Base-by-base conservation (phyloP, 768 basidiomycete species). In the Tulasnella sp. region DNA sequence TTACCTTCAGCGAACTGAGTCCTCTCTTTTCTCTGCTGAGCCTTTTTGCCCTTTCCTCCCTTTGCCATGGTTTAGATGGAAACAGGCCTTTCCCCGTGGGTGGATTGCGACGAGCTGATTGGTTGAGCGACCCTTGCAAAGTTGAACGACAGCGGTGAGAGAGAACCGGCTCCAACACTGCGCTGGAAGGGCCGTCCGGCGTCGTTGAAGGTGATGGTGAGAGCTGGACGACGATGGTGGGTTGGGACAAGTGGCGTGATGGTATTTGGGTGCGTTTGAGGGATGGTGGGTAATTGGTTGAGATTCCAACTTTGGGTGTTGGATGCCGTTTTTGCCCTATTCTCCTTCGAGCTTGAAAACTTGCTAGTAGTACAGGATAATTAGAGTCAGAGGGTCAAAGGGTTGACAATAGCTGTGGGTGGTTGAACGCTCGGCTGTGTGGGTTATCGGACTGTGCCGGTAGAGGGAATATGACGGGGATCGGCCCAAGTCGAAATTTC, bases 401-500 rank as follows among this genome's bases (percentile, higher is more conserved):
- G 51, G 51, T 5, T 51, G 20, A n/a, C 32, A 67, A 67, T 26
- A 35, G 15, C 29, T 10, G 61, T 13, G 61, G 26, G 61, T 67
- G 61, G 61, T 67, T 67, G 61, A 26, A 32, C 26, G 29, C 7
- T 35, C 7, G 61, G 29, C 61, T 67, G 61, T 67, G 61, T 67
- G 61, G 61, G 61, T 67, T 67, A 67, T 67, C 61, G 61, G 61
- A 67, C 61, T 67, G 61, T 67, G 61, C 61, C 61, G 61, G 26
- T 67, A 35, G 32, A 67, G 61, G 61, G 61, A 67, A 67, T 67
- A 67, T 67, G 61, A 67, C 15, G 29, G 32, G 61, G 61, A 67
- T 67, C 61, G 61, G 61, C 32, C 61, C 26, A 26, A 67, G 61
- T 67, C 61, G 61, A 67, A 67, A 67, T 67, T 67, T 67, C 61